Base-by-base conservation (phyloP, 257 asterid species). In the Penstemon barbatus region DNA sequence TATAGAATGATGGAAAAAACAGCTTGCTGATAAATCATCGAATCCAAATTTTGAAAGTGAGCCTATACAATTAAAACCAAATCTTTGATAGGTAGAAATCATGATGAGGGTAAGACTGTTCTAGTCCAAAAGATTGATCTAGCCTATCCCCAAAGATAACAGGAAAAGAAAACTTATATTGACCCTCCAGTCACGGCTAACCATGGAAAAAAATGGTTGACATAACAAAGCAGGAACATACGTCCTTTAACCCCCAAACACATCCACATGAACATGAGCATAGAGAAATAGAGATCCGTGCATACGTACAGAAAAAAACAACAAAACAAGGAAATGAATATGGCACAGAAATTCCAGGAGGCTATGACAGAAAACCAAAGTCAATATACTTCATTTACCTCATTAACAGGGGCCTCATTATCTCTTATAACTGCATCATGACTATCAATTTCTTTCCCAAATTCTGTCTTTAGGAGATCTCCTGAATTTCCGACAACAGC, bases 401-500 rank as follows among this genome's bases (percentile, higher is more conserved):
- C 85, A 77, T 84, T 91, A 74, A 94, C 97, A 40, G 97, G 99
- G 67, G 97, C 99, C 81, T 94, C 99, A 69, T 91, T 94, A 80
- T 94, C 99, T 82, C 99, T 86, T 75, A 91, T 86, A 63, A 94
- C 97, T 42, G 91, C 96, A 83, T 94, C 99, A 60, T 94, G 99
- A 55, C 91, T 76, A 74, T 94, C 99, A 71, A 94, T 94, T 83
- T 94, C 99, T 76, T 82, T 62, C 39, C 99, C 99, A 70, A 91
- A 94, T 75, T 89, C 87, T 6, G 95, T 94, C 88, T 94, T 94
- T 68, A 94, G 78, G 69, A 94, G 97, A 77, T 94, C 99, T 63
- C 99, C 99, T 0, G 99, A 94, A 81, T 94, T 94, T 59, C 99
- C 97, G 67, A 94, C 97, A 68, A 94, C 99, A 40, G 99, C 97